phyloP scores from a whole-genome alignment of 2,329 filamentous ascomycete genomes.

The Botrytis hyacinthi region DNA sequence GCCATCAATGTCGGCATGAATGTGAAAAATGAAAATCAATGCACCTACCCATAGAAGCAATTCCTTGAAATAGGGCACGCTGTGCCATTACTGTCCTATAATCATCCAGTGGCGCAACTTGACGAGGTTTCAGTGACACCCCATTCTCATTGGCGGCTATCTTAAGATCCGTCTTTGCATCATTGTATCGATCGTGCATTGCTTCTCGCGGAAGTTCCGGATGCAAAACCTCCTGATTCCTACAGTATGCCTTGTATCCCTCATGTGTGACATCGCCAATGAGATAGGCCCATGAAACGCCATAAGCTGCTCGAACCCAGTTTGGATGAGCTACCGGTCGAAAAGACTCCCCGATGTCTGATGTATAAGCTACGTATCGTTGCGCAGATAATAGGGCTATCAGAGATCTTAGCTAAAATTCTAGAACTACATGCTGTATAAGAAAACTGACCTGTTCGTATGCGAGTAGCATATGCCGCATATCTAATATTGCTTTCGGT shows the following conservation, averaged over 20 bases:
- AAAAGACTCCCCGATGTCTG: constrained; percentile 94
- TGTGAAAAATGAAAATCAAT: constrained; percentile 64
- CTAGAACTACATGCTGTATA: neutral
- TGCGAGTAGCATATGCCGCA: constrained; percentile 82
- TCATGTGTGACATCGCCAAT: constrained; percentile 88
- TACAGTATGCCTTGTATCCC: constrained; percentile 90
- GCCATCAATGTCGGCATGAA: neutral
- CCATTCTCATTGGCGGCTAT: constrained; percentile 22
- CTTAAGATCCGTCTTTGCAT: constrained; percentile 32
- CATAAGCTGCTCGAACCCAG: constrained; percentile 80
- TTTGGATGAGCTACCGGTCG: constrained; percentile 85
- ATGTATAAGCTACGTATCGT: constrained; percentile 95
- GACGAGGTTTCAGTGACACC: constrained; percentile 39
- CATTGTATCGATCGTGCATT: constrained; percentile 35
- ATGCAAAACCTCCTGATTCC: constrained; percentile 74
- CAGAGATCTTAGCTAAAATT: neutral
- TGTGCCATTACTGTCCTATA: constrained; percentile 90
- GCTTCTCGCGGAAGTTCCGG: constrained; percentile 55
- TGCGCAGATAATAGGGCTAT: constrained; percentile 80
- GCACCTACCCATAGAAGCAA: constrained; percentile 79
- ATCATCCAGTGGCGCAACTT: constrained; percentile 76
- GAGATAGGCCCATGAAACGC: constrained; percentile 88
- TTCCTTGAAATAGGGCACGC: constrained; percentile 81
- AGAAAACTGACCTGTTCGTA: constrained; percentile 57
- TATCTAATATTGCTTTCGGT: constrained; percentile 87